Base-by-base conservation (phyloP, 1,284 basidiomycete genomes). In the Takashimella tepidaria region DNA sequence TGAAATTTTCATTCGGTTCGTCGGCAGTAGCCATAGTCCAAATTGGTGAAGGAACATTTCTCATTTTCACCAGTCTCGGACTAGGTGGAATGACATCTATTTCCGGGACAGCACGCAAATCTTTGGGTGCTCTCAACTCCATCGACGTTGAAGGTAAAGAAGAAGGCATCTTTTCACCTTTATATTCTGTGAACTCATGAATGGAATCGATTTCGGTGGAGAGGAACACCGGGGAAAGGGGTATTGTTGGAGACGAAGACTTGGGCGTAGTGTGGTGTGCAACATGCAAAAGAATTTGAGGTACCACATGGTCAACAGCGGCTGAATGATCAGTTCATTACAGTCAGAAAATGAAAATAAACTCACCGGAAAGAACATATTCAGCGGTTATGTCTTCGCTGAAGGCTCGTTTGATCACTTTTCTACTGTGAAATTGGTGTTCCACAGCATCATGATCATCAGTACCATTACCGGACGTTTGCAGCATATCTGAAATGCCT, bases 331-430 rank as follows among this genome's bases (percentile, higher is more conserved):
- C 47, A 60, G 56, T 42, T 31, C 20, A 12, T 43, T 25, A 12
- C 31, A 37, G 25, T 27, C 21, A 21, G 25, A n/a, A 40, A 4
- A 26, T 19, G 13, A 25, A 13, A 22, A 27, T n/a, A 11, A 3
- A 67, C 68, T 64, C 48, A 73, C 75, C 73, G 12, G 63, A 64
- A 1, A 77, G 52, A 4, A 74, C 69, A 48, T 77, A 77, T 50
- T 76, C 68, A 13, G 74, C 76, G 50, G 65, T 73, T 24, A 73
- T 69, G 13, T 60, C 67, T 26, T 52, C 53, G 12, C 51, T 24
- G 24, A 41, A 44, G 4, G 50, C 50, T 8, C 52, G 45, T 27
- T 47, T 49, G 10, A 55, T 48, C 0, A 62, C 47, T 16, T 37
- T 37, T 8, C 31, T 8, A 37, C 31, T 16, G 31, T 37, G 31